A percentile compares a stretch with the other conserved stretches of the same genome.
Evolutionary conservation across 768 basidiomycete species (phyloP).

Genomic region (Hortiboletus campestris): DNA sequence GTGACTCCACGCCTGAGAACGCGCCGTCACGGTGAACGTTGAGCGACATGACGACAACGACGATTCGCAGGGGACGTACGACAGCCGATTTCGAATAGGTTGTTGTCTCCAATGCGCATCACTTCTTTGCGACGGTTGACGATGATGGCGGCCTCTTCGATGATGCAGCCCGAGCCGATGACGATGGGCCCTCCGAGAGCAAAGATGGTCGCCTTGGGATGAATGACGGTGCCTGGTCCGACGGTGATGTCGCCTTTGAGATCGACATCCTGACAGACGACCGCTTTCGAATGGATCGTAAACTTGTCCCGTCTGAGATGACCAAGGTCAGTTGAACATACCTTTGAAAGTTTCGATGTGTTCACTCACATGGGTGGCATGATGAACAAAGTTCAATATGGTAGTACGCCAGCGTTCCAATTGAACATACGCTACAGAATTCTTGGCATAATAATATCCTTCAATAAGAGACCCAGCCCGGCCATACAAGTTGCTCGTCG

Average conservation of each 20-base stretch:
- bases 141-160: conserved; percentile 89
- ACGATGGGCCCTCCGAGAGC: conserved; percentile 89
- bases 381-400: conserved; percentile 7
- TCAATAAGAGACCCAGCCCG: too few species aligned
- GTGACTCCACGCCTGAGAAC: conserved; percentile 78
- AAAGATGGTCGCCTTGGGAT: conserved; percentile 92
- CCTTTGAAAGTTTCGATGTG: not conserved
- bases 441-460: not conserved
- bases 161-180: conserved; percentile 83
- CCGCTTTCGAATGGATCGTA: conserved; percentile 85
- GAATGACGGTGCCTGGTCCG: conserved; percentile 86
- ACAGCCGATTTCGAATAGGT: conserved; percentile 91
- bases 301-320: conserved; percentile 75
- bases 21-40: not conserved
- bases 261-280: conserved; percentile 92
- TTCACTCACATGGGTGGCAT: conserved; percentile 33
- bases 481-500: too few species aligned
- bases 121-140: conserved; percentile 88
- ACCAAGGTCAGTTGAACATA: not conserved
- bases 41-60: not conserved
- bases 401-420: not conserved
- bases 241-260: conserved; percentile 94
- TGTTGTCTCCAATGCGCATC: conserved; percentile 92
- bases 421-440: not conserved
- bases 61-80: conserved; percentile 50